Base-by-base conservation (phyloP, 352 stramenopile genomes). In the Phytophthora ramorum region DNA sequence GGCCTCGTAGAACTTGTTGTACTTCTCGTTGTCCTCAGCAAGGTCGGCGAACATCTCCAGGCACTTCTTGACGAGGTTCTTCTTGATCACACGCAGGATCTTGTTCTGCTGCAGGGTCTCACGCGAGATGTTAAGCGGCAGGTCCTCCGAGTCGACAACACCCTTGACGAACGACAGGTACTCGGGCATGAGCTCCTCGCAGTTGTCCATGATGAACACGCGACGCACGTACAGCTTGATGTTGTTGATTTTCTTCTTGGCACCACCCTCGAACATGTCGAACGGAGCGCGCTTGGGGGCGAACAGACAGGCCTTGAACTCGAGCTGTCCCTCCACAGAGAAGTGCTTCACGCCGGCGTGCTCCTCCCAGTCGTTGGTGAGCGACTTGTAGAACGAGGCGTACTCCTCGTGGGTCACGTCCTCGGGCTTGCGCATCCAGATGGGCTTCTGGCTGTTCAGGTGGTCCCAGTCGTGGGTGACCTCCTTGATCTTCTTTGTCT, bases 131-230 rank as follows among this genome's bases (percentile, higher is more conserved):
- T 99, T 99, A 13, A 99, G 87, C 38, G 98, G 98, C 69, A 99
- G 81, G 85, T 99, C 98, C 79, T 99, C 98, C 58, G 92, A 99
- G 81, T 99, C 98, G n/a, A 99, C 98, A 52, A 99, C 96, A 85
- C 98, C 98, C 90, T 99, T 98, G 59, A 99, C 88, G 77, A 99
- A 99, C 63, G 88, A 92, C 45, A 99, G 85, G 89, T 98, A 99
- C 82, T 99, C 97, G 26, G 98, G 98, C 97, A 99, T 99, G 58
- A 99, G 75, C 63, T 99, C 97, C 82, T 99, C 97, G 78, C 97
- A 99, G 89, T 99, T 99, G 90, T 99, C 97, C 97, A 99, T 99
- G 87, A 99, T 99, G 85, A 99, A 99, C 60, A 99, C 98, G 71
- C 97, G 92, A 79, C 98, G 94, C 72, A 99, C 98, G 80, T 99